Conservation (phyloP, 106 monocot genomes). For the Alisma plantagoaquatica region DNA sequence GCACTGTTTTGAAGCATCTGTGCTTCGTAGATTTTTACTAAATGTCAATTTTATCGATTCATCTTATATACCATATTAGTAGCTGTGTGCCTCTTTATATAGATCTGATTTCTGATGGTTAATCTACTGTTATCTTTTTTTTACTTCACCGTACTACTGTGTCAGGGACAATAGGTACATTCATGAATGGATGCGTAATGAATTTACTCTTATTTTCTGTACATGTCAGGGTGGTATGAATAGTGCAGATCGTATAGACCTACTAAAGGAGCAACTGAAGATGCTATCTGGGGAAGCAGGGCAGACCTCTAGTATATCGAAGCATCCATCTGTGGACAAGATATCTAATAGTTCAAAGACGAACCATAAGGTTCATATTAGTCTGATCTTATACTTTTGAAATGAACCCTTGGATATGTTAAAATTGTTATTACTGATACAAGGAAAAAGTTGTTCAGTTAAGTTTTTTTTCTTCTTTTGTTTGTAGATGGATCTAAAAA, state of each 20-base stretch:
- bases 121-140: background rate
- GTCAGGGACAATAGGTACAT: background rate
- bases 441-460: background rate
- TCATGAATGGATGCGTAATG: background rate
- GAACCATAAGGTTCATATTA: constrained; percentile 66
- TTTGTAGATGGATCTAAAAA: constrained; percentile 53
- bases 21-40: no score
- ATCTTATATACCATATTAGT: no score
- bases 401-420: no score
- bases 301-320: constrained; percentile 54
- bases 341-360: constrained; percentile 50
- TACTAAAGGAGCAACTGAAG: constrained; percentile 64
- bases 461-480: background rate
- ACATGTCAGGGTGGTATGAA: constrained; percentile 42
- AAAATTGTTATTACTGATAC: background rate
- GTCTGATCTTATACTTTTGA: background rate
- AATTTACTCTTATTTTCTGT: background rate
- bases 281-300: constrained; percentile 78
- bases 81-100: background rate
- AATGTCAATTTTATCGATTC: no score
- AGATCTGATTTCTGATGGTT: background rate
- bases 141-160: background rate
- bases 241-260: constrained; percentile 57
- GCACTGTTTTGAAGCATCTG: no score
- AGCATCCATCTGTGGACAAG: constrained; percentile 64